Base-by-base conservation (phyloP, 2,329 filamentous ascomycete species). In the Penicillium sp. region DNA sequence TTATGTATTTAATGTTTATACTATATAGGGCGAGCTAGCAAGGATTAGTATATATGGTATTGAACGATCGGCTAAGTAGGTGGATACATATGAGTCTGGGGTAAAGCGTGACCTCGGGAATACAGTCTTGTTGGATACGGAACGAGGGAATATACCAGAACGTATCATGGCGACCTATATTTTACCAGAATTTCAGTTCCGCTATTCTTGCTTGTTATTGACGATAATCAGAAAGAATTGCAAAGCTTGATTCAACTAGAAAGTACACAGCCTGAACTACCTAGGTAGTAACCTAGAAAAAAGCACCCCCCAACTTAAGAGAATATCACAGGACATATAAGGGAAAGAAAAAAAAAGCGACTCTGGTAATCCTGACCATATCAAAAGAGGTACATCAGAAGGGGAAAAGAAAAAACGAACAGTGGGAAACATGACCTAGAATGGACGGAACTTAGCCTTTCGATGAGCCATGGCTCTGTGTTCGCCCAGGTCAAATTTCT, bases 321-420 rank as follows among this genome's bases (percentile, higher is more conserved):
- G 15, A 7, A 37, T 7, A 37, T 37, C 28, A 29, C 28, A 20
- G 18, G 8, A 37, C 33, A 20, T 8, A 8, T 5, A n/a, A 8
- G n/a, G 20, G n/a, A 9, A 37, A 23, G 15, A 18, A 37, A 2
- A 37, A 18, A 9, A 12, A 18, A 37, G 33, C 25, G 18, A 39
- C 20, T 28, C 7, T 4, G 10, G 44, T 38, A 37, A 20, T 27
- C 23, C 29, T 42, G 5, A 24, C 29, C 29, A 28, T 41, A 47
- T 27, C 44, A 40, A 25, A 55, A 49, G 40, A 52, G 50, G 44
- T 56, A 58, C 52, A 55, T 46, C 47, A 53, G 47, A 57, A 57
- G 32, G n/a, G 43, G 33, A 35, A 44, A 28, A 18, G 15, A 18
- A 18, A 18, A 18, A 45, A 15, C 27, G 28, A 38, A 23, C 24